Conservation (phyloP, 495 filamentous ascomycete species). For the Hapsidospora chrysogenum region DNA sequence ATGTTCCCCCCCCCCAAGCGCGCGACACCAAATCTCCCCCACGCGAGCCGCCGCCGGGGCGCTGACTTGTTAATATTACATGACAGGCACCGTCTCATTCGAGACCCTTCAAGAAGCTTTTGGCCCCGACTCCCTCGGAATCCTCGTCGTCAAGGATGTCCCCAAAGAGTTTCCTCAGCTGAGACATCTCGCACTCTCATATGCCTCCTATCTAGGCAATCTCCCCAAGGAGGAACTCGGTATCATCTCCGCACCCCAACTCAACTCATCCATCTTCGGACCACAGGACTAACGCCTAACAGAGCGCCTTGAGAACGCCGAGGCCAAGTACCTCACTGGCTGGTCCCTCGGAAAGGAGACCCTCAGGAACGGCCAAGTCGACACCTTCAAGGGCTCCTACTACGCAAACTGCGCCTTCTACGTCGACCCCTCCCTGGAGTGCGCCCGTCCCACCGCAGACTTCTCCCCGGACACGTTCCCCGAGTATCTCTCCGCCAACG, state of each 20-base stretch:
- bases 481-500: conserved; percentile 47
- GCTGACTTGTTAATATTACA: too few relatives aligned
- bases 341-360: conserved; percentile 87
- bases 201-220: conserved; percentile 78
- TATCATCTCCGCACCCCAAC: conserved; percentile 23
- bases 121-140: conserved; percentile 79
- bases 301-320: conserved; percentile 47
- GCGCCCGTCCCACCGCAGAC: conserved; percentile 37
- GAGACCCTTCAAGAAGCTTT: conserved; percentile 70
- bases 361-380: conserved; percentile 74
- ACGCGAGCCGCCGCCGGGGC: too few relatives aligned
- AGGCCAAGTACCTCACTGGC: conserved; percentile 46
- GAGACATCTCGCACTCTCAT: conserved; percentile 60
- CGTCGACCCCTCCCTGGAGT: conserved; percentile 44
- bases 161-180: conserved; percentile 50
- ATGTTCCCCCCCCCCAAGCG: not conserved
- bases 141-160: conserved; percentile 79
- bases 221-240: conserved; percentile 57
- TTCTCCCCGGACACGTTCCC: conserved; percentile 42
- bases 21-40: not conserved
- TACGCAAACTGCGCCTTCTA: conserved; percentile 96
- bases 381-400: conserved; percentile 89
- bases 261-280: too few relatives aligned
- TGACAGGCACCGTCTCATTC: conserved; percentile 62
- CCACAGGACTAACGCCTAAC: not conserved